Evolutionary conservation across 2,329 filamentous ascomycete genomes (phyloP), one percentile per base, ranked within the genome.

Genomic region (Thielaviopsis populi): DNA sequence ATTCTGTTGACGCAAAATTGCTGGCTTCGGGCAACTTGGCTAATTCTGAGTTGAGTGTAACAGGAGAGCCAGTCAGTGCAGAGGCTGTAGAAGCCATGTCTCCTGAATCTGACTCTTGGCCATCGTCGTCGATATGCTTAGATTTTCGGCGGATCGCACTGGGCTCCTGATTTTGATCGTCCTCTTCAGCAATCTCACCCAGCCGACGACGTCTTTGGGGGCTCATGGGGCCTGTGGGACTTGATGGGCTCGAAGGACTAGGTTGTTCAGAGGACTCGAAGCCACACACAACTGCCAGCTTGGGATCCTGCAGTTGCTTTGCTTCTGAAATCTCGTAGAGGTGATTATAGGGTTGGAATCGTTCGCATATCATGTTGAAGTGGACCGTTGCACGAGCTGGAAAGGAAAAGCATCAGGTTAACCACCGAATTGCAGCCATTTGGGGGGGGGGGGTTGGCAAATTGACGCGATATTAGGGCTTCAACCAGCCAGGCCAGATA

Each of bases 121-220:
- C 8, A 67, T 66, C 24, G 67, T 67, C 22, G 66, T 67, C 59
- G 37, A 81, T 75, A 70, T 80, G 77, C 7, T 80, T 74, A 1
- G 80, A 84, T 69, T 85, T 79, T 63, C 83, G 77, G 70, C 84
- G 86, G 50, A 75, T 76, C 33, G 83, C 77, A 30, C 40, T 53
- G 2, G 59, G 59, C 67, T 82, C 75, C 66, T 80, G 77, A 66
- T 86, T 83, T 70, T 95, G 91, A 71, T 95, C 90, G 63, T 87
- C 88, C 75, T 94, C 89, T 75, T 97, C 94, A n/a, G 87, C 85
- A 72, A 97, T 96, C 75, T 95, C 92, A 76, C 92, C 87, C 69
- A 97, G 77, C 68, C 89, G 85, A 69, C 86, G 83, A 70, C 85
- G 81, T 66, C 87, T 83, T 68, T 91, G 78, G 4, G 90, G 95